These are phyloP conservation scores for Chalciporus piperatus DNA, from an alignment of 768 basidiomycete species.

Conservation along the genomic window DNA sequence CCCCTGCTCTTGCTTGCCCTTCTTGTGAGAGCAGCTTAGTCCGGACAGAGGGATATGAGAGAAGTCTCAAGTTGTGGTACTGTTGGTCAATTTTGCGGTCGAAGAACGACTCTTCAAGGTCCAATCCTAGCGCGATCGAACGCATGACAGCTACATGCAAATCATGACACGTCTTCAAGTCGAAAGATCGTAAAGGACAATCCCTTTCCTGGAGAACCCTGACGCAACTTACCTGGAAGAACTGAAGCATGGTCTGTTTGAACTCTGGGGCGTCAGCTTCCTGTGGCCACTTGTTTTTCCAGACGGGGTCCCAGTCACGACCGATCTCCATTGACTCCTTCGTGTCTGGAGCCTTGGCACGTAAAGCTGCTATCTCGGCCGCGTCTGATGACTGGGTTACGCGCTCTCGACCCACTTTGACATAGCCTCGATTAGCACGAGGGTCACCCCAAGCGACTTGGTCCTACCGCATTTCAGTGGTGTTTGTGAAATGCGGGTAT, in stretches of 20 bases:
- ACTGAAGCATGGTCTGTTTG: conserved; percentile 69
- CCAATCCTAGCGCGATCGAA: conserved; percentile 79
- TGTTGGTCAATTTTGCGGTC: conserved; percentile 73
- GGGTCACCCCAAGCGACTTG: conserved; percentile 81
- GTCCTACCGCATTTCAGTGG: conserved; percentile 36
- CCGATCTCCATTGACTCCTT: conserved; percentile 92
- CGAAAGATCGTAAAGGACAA: conserved; percentile 9
- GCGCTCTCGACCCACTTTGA: conserved; percentile 76
- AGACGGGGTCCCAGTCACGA: conserved; percentile 72
- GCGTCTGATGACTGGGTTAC: conserved; percentile 72
- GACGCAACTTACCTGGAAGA: conserved; percentile 54
- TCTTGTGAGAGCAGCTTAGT: conserved; percentile 52
- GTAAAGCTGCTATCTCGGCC: conserved; percentile 68
- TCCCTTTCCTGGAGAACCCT: not conserved
- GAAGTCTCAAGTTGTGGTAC: conserved; percentile 75
- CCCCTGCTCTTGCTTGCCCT: conserved; percentile 78
- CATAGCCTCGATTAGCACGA: conserved; percentile 82
- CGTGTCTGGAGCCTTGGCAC: conserved; percentile 74
- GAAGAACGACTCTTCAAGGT: conserved; percentile 71
- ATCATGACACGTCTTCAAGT: conserved; percentile 62
- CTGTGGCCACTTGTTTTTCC: conserved; percentile 80
- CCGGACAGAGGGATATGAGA: conserved; percentile 80
- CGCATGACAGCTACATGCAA: conserved; percentile 78
- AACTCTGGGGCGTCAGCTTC: conserved; percentile 63
- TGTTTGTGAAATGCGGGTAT: not conserved